A percentile compares a stretch with the other conserved stretches of the same genome.
Conservation (phyloP, 345 rosid species). For the Geranium rotundifolium region DNA sequence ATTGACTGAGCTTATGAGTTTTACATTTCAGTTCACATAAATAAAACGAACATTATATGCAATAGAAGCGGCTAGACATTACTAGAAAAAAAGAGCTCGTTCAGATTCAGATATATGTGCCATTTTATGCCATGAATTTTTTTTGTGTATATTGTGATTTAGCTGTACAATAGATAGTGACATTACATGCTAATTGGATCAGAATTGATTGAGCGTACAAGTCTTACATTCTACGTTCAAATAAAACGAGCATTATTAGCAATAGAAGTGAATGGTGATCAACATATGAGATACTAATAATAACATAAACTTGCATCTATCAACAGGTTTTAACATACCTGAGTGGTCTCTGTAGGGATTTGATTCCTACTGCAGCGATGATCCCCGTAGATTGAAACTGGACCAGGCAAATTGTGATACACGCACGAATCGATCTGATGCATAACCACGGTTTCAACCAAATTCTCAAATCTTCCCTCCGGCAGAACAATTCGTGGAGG, state of each 20-base stretch:
- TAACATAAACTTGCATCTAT: no score
- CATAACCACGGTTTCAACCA: constrained; percentile 53
- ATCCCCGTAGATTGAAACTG: constrained; percentile 57
- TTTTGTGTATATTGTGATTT: no score
- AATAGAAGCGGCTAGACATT: constrained; percentile 2
- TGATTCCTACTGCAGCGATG: constrained; percentile 64
- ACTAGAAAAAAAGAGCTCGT: neutral
- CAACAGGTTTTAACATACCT: constrained; percentile 28
- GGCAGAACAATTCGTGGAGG: constrained; percentile 48
- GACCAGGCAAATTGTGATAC: constrained; percentile 52
- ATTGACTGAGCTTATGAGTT: no score
- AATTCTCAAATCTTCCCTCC: constrained; percentile 54
- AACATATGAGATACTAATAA: no score
- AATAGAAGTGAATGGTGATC: no score
- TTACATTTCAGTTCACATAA: no score
- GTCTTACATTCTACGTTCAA: no score
- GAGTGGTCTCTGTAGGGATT: constrained; percentile 70
- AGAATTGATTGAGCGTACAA: no score
- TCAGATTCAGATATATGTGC: neutral
- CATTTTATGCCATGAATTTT: neutral
- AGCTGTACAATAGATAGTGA: no score
- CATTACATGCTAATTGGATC: no score
- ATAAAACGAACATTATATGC: no score
- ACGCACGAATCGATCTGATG: constrained; percentile 56
- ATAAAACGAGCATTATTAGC: no score